Base-by-base conservation (phyloP, 2,329 filamentous ascomycete genomes). In the Dichotomopilus funicola region DNA sequence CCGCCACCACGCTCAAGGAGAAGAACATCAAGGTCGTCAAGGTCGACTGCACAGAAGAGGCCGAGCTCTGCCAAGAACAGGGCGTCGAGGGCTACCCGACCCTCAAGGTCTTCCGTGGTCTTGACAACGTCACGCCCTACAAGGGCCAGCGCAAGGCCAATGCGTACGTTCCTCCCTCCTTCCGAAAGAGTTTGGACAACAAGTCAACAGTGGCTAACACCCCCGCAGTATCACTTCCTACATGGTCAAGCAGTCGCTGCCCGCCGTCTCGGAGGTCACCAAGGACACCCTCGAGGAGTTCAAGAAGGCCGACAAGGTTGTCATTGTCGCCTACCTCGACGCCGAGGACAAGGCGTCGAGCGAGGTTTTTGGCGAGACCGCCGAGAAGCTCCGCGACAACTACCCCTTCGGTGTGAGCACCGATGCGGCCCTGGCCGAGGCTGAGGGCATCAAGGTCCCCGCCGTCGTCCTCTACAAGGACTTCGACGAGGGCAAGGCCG, bases 51-150 rank as follows among this genome's bases (percentile, higher is more conserved):
- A 97, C 92, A 69, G 91, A 88, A 72, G 89, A 99, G 80, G 78
- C 85, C 61, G 90, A 95, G 37, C 87, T 99, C 64, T 99, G 94
- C 84, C 83, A 91, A 74, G 78, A 83, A 66, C 89, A 88, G 68
- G 91, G 89, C 61, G 91, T 99, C 44, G 91, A 97, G 80, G 94
- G 94, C 63, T 99, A 99, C 81, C 94, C 94, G 61, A 99, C 94
- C 64, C 84, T 99, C 71, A 99, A 97, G 86, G 84, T 99, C 76
- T 99, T 99, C 91, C 90, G 92, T 67, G 92, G 94, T 65, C 74
- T 77, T 44, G 89, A 96, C 9, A 89, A 87, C 71, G 75, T 89
- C 70, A 79, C 82, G 63, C 87, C 91, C 61, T 99, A 99, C 78
- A 79, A 80, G 66, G 94, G 94, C 70, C 87, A 90, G 74, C 85